phyloP scores from a whole-genome alignment of 2,329 filamentous ascomycete genomes.

The Phaeophleospora eucalypticola region DNA sequence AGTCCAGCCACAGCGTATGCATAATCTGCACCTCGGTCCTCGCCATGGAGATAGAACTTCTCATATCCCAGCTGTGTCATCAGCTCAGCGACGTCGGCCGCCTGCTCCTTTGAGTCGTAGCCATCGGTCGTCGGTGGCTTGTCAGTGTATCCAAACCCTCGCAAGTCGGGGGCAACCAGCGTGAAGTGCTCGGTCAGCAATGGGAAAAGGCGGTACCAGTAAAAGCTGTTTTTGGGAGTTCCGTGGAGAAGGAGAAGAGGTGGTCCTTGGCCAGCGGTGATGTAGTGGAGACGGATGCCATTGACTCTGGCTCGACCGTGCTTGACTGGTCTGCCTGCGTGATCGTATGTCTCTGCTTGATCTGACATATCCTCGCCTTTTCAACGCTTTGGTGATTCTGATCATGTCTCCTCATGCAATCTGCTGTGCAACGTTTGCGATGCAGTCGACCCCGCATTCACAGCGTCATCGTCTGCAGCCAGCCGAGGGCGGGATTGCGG shows the following conservation, averaged over 20 bases:
- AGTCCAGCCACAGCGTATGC: constrained; percentile 34
- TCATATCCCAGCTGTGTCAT: constrained; percentile 34
- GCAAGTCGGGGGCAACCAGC: constrained; percentile 35
- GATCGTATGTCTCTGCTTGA: constrained; percentile 31
- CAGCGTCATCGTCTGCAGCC: no score
- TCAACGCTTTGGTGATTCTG: no score
- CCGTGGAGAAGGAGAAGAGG: constrained; percentile 31
- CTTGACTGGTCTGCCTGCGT: constrained; percentile 24
- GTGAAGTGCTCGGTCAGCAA: constrained; percentile 36
- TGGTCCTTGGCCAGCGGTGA: constrained; percentile 30
- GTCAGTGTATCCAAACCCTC: constrained; percentile 39
- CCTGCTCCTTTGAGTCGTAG: constrained; percentile 37
- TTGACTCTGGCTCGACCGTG: constrained; percentile 32
- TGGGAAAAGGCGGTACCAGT: constrained; percentile 37
- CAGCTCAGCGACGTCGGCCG: constrained; percentile 34
- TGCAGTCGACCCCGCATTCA: no score
- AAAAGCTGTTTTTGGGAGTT: constrained; percentile 34
- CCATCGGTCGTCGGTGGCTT: constrained; percentile 37
- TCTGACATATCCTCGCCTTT: no score
- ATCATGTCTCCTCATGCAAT: no score
- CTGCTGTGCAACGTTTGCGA: no score
- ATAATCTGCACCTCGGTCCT: constrained; percentile 36
- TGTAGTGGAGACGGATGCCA: constrained; percentile 34
- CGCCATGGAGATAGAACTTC: constrained; percentile 34
- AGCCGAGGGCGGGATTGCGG: no score